phyloP scores from a whole-genome alignment of 2,329 filamentous ascomycete species.

The Xylariaceae sp. region DNA sequence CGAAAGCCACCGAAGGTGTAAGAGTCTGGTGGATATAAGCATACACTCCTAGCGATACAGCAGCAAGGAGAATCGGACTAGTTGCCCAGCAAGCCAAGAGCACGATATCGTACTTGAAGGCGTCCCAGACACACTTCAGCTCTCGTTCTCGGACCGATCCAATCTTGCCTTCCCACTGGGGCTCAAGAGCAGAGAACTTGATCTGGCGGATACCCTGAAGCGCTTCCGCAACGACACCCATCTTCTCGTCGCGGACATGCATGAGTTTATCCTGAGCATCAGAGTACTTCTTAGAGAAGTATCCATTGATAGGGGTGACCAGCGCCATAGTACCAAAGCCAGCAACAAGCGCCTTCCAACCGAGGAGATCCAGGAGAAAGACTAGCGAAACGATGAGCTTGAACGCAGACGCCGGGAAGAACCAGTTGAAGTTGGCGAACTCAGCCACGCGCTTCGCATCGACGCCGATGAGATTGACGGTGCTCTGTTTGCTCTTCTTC shows the following conservation, averaged over 20 bases:
- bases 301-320: slow-evolving; percentile 64
- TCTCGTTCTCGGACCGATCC: slow-evolving; percentile 59
- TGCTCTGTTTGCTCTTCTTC: slow-evolving; percentile 58
- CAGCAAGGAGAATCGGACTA: slow-evolving; percentile 68
- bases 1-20: slow-evolving; percentile 70
- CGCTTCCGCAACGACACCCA: slow-evolving; percentile 70
- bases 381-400: slow-evolving; percentile 60
- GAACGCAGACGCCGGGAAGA: slow-evolving; percentile 57
- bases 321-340: slow-evolving; percentile 60
- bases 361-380: slow-evolving; percentile 65
- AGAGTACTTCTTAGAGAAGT: slow-evolving; percentile 59
- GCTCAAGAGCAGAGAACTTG: slow-evolving; percentile 74
- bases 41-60: slow-evolving; percentile 65
- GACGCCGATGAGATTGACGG: slow-evolving; percentile 74
- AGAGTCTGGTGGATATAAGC: slow-evolving; percentile 58
- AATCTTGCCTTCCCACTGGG: slow-evolving; percentile 69
- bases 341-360: slow-evolving; percentile 62
- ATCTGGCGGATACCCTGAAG: slow-evolving; percentile 77
- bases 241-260: slow-evolving; percentile 70
- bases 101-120: slow-evolving; percentile 58
- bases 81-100: slow-evolving; percentile 66
- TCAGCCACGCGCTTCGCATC: slow-evolving; percentile 65
- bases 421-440: slow-evolving; percentile 61
- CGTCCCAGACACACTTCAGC: slow-evolving; percentile 59
- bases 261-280: slow-evolving; percentile 64